Conservation (phyloP, 2,329 filamentous ascomycete species). For the Penicillium sp. region DNA sequence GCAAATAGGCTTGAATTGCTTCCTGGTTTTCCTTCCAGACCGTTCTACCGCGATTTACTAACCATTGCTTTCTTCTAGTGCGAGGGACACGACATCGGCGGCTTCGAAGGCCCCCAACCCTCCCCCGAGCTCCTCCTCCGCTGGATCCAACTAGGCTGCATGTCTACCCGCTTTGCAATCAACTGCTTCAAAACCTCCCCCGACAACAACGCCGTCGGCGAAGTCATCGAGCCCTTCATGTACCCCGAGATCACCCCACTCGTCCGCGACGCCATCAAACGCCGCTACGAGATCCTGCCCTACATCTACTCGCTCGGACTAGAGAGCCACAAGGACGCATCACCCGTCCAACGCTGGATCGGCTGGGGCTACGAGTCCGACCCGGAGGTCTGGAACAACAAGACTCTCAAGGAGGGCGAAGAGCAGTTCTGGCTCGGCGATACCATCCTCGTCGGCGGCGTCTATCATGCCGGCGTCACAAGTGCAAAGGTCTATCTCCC, state of each 20-base stretch:
- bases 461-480: slow-evolving; percentile 62
- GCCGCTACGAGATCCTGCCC: slow-evolving; percentile 71
- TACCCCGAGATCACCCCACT: slow-evolving; percentile 67
- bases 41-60: background rate
- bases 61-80: slow-evolving; percentile 44
- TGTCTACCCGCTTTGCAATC: slow-evolving; percentile 72
- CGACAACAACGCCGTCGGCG: slow-evolving; percentile 66
- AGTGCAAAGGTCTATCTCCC: slow-evolving; percentile 65
- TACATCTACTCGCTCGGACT: slow-evolving; percentile 70
- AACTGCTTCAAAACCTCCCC: slow-evolving; percentile 76
- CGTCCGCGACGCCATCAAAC: slow-evolving; percentile 66
- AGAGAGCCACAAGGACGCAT: slow-evolving; percentile 61
- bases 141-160: slow-evolving; percentile 72
- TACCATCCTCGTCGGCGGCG: slow-evolving; percentile 65
- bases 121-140: slow-evolving; percentile 69
- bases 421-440: slow-evolving; percentile 75
- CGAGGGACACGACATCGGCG: slow-evolving; percentile 74
- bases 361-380: slow-evolving; percentile 73
- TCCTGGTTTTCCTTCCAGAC: background rate
- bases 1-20: background rate
- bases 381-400: slow-evolving; percentile 64
- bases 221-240: slow-evolving; percentile 79
- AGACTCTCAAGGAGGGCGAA: slow-evolving; percentile 62
- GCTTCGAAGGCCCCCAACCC: slow-evolving; percentile 70
- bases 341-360: slow-evolving; percentile 70